Base-by-base conservation (phyloP, 805 yeast species). In the Candida qinlingensis region DNA sequence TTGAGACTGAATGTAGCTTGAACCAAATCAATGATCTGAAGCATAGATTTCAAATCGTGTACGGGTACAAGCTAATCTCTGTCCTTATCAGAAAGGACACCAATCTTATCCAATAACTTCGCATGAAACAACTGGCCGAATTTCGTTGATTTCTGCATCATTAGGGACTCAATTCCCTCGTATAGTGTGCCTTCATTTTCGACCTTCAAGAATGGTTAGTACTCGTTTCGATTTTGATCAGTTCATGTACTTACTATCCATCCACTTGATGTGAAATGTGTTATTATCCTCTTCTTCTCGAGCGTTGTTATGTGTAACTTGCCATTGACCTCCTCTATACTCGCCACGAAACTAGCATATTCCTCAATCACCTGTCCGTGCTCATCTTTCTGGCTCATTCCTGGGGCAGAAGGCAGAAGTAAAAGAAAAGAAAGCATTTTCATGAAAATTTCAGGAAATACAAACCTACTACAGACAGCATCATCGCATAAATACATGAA, bases 151-250 rank as follows among this genome's bases (percentile, higher is more conserved):
- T 45, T 41, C 1, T 11, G 6, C 60, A 57, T 55, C 51, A 55
- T 41, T 13, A 65, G 54, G 7, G 61, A 58, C 47, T 68, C 72
- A 25, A 57, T 46, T 4, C 66, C 56, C 39, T 66, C 68, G 48
- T 48, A 66, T 10, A 27, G 28, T 5, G 37, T 6, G 4, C 37
- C 46, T 27, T 38, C 34, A 4, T 33, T 36, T 3, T 44, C 38
- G 5, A 44, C 34, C 46, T 44, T 11, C 39, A n/a, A 25, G 10
- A 27, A 10, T 28, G 6, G 30, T 26, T 12, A 7, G 44, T 34
- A n/a, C 29, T 9, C 5, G 8, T 10, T 8, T 39, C 5, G 7
- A 38, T 25, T 39, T 12, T 42, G 19, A 19, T 28, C 28, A 5
- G 33, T 12, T 28, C 38, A 26, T 3, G 26, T 37, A 40, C 46